Base-by-base conservation (phyloP, 768 basidiomycete species). In the Peribolospora baueri region DNA sequence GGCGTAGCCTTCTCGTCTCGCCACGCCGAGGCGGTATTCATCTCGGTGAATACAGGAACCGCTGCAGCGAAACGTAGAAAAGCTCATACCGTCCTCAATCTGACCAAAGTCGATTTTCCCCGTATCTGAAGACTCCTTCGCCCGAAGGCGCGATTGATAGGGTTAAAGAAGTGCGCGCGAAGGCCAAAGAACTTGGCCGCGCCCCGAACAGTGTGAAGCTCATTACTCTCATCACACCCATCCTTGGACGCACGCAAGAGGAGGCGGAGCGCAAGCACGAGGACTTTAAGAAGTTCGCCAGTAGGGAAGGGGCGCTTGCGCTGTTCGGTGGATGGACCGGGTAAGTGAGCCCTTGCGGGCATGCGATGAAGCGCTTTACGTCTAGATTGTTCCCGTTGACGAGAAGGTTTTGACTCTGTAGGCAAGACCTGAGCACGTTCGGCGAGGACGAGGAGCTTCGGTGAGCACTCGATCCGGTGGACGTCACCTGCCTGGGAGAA, bases 1-100 rank as follows among this genome's bases (percentile, higher is more conserved):
- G 55, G 55, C 1, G 41, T 48, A 11, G 25, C 8, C 5, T 56
- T 56, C 41, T 50, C 38, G 3, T 50, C 55, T 7, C 13, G 41
- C 37, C 50, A 51, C 45, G 50, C 50, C 14, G 50, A 56, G n/a
- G 55, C 55, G 13, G 55, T 56, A 3, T 50, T 54, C 47, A 42
- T 54, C 43, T 45, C 43, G 43, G 8, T 7, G 43, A 7, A 45
- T 45, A 45, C 43, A 25, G 25, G 25, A 25, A 25, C 25, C 25
- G 25, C 25, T 25, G 25, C 25, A 25, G 25, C 25, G 25, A 25
- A 25, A 25, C 25, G 25, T 25, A 25, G 25, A 25, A 25, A 1
- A 25, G 25, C 25, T 25, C 25, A 25, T 25, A 25, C 25, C 25
- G 25, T 25, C 25, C 25, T 25, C 25, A 25, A 25, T 25, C 25